phyloP scores from a whole-genome alignment of 306 rosid species.

The Cyamopsis tetragonoloba region DNA sequence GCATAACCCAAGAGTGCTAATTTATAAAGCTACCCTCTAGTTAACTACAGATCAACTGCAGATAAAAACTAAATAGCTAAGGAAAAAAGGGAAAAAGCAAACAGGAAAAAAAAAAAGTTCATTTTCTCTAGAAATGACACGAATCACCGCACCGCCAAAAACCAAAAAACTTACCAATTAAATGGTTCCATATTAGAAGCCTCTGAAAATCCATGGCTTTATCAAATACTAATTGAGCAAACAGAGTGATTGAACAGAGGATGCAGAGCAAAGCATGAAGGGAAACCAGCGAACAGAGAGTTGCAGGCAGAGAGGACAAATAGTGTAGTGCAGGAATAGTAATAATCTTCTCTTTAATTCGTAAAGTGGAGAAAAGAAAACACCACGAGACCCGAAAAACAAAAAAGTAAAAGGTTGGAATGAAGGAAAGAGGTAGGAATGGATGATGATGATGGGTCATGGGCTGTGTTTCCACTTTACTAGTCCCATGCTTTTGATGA shows the following conservation, averaged over 20 bases:
- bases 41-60: conserved; percentile 29
- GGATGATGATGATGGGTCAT: conserved; percentile 40
- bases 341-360: conserved; percentile 24
- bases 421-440: not conserved
- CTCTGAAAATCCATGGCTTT: conserved; percentile 34
- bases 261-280: conserved; percentile 59
- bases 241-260: conserved; percentile 48
- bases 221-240: conserved; percentile 29
- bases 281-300: conserved; percentile 58
- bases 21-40: not conserved
- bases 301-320: conserved; percentile 36
- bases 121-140: conserved; percentile 5
- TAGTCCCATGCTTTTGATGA: conserved; percentile 41
- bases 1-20: conserved; percentile 2
- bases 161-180: conserved; percentile 35
- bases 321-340: conserved; percentile 16
- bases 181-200: conserved; percentile 18
- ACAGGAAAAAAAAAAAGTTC: conserved; percentile 15
- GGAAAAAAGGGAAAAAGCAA: not conserved
- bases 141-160: not conserved
- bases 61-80: conserved; percentile 5
- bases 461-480: conserved; percentile 41
- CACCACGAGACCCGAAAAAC: conserved; percentile 37
- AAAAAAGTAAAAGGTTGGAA: conserved; percentile 24
- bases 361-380: conserved; percentile 26